A percentile compares a stretch with the other conserved stretches of the same genome.
phyloP scores from a whole-genome alignment of 208 protist species.

The Wallacemonas sp. region DNA sequence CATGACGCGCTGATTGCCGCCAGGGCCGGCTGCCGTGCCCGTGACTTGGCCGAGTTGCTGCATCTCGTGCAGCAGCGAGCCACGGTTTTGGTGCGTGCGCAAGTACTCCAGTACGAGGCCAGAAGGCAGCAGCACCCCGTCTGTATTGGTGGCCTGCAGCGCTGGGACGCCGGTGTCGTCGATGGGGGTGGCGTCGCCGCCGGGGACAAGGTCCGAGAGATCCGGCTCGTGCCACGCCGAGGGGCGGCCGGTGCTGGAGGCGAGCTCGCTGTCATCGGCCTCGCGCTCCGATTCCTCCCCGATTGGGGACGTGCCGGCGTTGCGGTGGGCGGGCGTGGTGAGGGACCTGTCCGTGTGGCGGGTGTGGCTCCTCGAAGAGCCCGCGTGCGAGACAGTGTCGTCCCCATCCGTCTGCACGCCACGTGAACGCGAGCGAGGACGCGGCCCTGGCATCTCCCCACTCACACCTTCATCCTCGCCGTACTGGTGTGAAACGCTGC shows the following conservation, averaged over 20 bases:
- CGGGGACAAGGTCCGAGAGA: constrained; percentile 29
- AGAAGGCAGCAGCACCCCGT: constrained; percentile 68
- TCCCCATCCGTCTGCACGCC: constrained; percentile 55
- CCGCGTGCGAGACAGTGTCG: constrained; percentile 12
- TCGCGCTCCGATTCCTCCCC: constrained; percentile 17
- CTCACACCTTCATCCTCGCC: constrained; percentile 13
- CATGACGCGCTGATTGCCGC: constrained; percentile 32
- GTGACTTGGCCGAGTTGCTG: constrained; percentile 59
- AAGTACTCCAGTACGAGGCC: constrained; percentile 85
- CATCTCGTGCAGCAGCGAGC: constrained; percentile 78
- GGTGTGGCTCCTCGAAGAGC: not conserved
- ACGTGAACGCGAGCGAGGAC: constrained; percentile 36
- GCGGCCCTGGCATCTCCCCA: constrained; percentile 4
- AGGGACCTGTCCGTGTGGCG: constrained; percentile 18
- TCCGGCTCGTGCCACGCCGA: constrained; percentile 73
- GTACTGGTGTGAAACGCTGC: constrained; percentile 5
- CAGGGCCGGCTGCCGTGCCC: not conserved
- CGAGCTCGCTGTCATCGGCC: not conserved
- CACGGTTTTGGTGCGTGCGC: constrained; percentile 71
- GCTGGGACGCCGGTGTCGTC: constrained; percentile 48
- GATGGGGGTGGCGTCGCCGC: constrained; percentile 66
- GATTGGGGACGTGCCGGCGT: constrained; percentile 58
- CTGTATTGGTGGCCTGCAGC: constrained; percentile 52
- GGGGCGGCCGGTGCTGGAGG: constrained; percentile 22
- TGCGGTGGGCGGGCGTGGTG: constrained; percentile 17